Evolutionary conservation across 1,139 yeast species (phyloP), one percentile per base, ranked within the genome.

Genomic region (Candida labiduridarum): DNA sequence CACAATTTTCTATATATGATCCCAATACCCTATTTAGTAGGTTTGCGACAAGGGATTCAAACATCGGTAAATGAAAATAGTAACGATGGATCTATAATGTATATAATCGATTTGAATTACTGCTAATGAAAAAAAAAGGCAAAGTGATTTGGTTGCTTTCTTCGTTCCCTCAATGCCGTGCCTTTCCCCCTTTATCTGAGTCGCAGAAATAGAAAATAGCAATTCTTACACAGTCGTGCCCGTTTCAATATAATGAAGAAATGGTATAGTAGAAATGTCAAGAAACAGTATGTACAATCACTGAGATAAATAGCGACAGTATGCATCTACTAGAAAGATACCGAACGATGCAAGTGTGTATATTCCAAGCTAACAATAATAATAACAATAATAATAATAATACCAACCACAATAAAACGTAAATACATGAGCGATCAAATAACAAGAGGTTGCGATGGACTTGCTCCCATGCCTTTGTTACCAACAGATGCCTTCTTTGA

Each of bases 1-100:
- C 99, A 64, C 94, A 94, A 67, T 94, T 88, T 69, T 95, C 96
- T 48, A 95, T 94, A 71, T 94, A 88, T 15, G 86, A 76, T 3
- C 89, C 89, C 57, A 82, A 63, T 52, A 82, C 74, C 53, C 84
- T 61, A 59, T 82, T 82, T 51, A 82, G 68, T 27, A 82, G 67
- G 49, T 73, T 79, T 29, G 86, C 85, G 29, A 80, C 85, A 31
- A 82, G 63, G 12, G 84, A 79, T 62, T 82, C 86, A 62, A 82
- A 75, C 86, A 82, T 82, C 22, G 41, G 30, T 25, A 4, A 18
- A 35, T 9, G 12, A 35, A 2, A 18, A 16, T 9, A 15, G 22
- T 38, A 6, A 14, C 3, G 10, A 38, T 38, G 4, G 27, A 38
- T 38, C 41, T 38, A 22, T 22, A 38, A 22, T 9, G 10, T 15